Base-by-base conservation (phyloP, 176 grass and related monocot genomes). In the Ensete ventricosum region DNA sequence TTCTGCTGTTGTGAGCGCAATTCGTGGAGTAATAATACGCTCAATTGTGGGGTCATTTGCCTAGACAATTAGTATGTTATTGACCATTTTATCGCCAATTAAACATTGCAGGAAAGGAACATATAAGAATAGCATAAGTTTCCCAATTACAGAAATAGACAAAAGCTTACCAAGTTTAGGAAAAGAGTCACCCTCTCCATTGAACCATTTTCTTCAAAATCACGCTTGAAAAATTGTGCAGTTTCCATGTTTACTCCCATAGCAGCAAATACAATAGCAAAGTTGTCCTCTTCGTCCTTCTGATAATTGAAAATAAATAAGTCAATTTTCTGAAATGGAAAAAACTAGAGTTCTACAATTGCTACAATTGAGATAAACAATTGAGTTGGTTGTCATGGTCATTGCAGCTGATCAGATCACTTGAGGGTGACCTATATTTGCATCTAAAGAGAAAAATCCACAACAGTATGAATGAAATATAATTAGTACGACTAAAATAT, bases 191-290 rank as follows among this genome's bases (percentile, higher is more conserved):
- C 92, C 21, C 89, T 84, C 77, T 96, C 92, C 92, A 96, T 96
- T 2, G 92, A 96, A 75, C 92, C 92, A 78, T 96, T 96, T 76
- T 96, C 92, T 82, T 96, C 92, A 67, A 96, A 96, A 72, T 96
- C 89, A 57, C 92, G 87, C 64, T 96, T 96, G 78, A 96, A 96
- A 79, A 96, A 96, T 80, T 92, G 87, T 60, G 92, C 85, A 26
- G 92, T 92, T 90, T 96, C 87, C 92, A 96, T 96, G 71, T 96
- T 96, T 55, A 96, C 92, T 86, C 89, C 92, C 92, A 96, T 96
- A 76, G 92, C 92, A 52, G 92, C 92, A 86, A 96, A 96, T 13
- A 96, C 92, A 67, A 92, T 96, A 21, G 92, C 92, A 84, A 90
- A 96, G 58, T 96, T 92, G 69, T 96, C 92, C 9, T 96, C 92